Conservation (phyloP, 345 rosid species). For the Pistacia atlantica region DNA sequence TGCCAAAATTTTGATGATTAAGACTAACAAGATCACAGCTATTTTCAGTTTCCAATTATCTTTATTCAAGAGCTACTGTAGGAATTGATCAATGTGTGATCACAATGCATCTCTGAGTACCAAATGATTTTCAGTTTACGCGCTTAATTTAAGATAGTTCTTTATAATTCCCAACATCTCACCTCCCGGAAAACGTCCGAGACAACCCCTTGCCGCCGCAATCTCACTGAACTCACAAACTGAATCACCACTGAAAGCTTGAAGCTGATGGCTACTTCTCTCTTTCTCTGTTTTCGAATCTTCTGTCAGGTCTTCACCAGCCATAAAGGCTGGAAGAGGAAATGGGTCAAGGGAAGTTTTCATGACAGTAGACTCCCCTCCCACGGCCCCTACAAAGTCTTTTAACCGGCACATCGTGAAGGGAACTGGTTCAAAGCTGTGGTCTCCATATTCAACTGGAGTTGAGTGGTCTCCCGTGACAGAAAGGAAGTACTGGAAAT, state of each 20-base stretch:
- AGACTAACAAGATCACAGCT: neutral
- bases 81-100: neutral
- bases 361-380: constrained; percentile 61
- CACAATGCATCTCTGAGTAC: neutral
- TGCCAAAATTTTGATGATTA: neutral
- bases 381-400: constrained; percentile 72
- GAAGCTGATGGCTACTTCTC: constrained; percentile 23
- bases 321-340: constrained; percentile 64
- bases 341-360: constrained; percentile 76
- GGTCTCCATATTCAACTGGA: constrained; percentile 95
- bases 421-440: constrained; percentile 95
- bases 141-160: constrained; percentile 40
- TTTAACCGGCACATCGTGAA: constrained; percentile 66
- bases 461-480: constrained; percentile 97
- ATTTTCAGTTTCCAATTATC: neutral
- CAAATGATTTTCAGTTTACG: neutral
- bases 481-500: constrained; percentile 68
- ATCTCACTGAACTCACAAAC: constrained; percentile 73
- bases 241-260: constrained; percentile 66
- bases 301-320: constrained; percentile 46
- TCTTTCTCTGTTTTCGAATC: constrained; percentile 16
- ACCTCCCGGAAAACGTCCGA: constrained; percentile 92
- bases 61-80: neutral
- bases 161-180: constrained; percentile 77
- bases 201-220: constrained; percentile 90